Conservation (phyloP, 2,329 filamentous ascomycete species). For the Aspergillus sp. region DNA sequence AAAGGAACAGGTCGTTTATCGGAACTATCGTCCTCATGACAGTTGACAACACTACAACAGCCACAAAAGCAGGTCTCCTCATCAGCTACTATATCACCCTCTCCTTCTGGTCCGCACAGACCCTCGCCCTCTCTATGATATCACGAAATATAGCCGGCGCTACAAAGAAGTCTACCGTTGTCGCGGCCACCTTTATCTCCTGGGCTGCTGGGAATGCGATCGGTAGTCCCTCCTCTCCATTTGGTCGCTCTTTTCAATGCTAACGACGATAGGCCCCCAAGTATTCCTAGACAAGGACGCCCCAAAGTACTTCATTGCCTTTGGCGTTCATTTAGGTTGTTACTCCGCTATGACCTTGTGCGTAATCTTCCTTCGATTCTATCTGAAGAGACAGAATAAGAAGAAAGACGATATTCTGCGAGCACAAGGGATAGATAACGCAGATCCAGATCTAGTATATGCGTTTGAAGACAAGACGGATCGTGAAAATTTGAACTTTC, state of each 20-base stretch:
- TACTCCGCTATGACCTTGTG: constrained; percentile 56
- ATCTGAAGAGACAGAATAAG: constrained; percentile 53
- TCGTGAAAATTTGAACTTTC: constrained; percentile 54
- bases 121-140: constrained; percentile 59
- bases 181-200: constrained; percentile 63
- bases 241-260: background rate
- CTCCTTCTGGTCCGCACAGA: constrained; percentile 70
- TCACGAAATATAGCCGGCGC: constrained; percentile 65
- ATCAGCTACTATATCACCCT: constrained; percentile 70
- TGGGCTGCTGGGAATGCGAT: constrained; percentile 65
- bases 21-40: constrained; percentile 69
- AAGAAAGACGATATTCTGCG: constrained; percentile 47
- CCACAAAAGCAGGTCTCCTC: constrained; percentile 59
- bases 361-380: constrained; percentile 53
- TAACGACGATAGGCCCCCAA: constrained; percentile 47
- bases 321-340: constrained; percentile 62
- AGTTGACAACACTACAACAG: constrained; percentile 50
- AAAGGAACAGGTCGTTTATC: constrained; percentile 51
- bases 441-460: constrained; percentile 40
- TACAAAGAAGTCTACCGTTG: constrained; percentile 63
- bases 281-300: constrained; percentile 56
- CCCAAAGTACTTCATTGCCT: constrained; percentile 63
- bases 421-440: constrained; percentile 36
- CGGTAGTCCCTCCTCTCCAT: constrained; percentile 32
- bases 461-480: constrained; percentile 61